Evolutionary conservation across 805 yeast species (phyloP), one percentile per base, ranked within the genome.

Genomic region (Lipomyces chichibuensis): DNA sequence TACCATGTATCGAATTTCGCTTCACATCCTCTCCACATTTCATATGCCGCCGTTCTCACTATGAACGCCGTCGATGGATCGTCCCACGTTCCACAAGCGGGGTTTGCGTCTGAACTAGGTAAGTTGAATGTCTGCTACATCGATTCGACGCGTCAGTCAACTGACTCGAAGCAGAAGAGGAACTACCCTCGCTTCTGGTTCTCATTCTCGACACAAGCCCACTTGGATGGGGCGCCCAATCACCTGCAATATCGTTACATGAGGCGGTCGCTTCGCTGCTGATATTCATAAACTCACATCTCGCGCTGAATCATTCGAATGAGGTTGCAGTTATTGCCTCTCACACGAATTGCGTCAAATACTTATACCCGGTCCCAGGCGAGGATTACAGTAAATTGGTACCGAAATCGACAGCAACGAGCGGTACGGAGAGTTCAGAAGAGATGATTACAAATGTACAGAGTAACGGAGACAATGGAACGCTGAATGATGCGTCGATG

Each of bases 201-300:
- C 87, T 95, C 27, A 82, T 94, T 2, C 76, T 94, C 5, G 98
- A 94, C 71, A 81, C 91, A 9, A 87, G 90, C 59, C 92, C 97
- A 0, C 77, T 81, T 39, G 87, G 89, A 56, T 90, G 94, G 94
- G 81, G 80, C 66, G 73, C 75, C 62, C 71, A 74, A 46, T 33
- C 65, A 4, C 46, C 57, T 13, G 64, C 74, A 62, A 72, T 75
- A 66, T 65, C 78, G 57, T 74, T 84, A n/a, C 82, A 84, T 68
- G 86, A 87, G 55, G 86, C 89, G 7, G 77, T 89, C 6, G 84
- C 89, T 69, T 81, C 93, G 1, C 74, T 93, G 8, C 77, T 92
- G 39, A 92, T 95, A 29, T 87, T 89, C 74, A 77, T 93, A 61
- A 95, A 95, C 77, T 92, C 96, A 1, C 99, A 95, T 77, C 76